Evolutionary conservation across 2,329 filamentous ascomycete genomes (phyloP), one percentile per base, ranked within the genome.

Genomic region (Colletotrichum sp.): DNA sequence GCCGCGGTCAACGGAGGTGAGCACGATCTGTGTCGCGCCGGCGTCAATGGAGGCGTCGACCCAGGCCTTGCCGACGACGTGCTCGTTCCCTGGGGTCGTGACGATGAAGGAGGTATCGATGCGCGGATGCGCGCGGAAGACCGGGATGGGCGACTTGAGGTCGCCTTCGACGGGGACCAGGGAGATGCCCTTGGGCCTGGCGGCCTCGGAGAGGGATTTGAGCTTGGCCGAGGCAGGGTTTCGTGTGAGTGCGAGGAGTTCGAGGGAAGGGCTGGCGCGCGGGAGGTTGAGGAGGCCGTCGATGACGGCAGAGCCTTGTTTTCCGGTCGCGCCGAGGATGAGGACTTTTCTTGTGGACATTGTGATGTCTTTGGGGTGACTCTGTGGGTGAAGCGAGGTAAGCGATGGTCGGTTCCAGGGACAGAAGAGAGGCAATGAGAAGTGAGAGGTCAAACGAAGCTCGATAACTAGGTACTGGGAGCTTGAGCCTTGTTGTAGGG

Each of bases 241-340:
- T 2, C 76, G 64, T 2, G 76, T 78, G 28, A 78, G 71, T 26
- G 76, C 76, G 34, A 78, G 76, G 30, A 78, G 74, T 24, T 76
- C 69, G 38, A 72, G 57, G 24, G 74, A 66, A 24, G 61, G 68
- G 18, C 34, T 13, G 43, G 48, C 67, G 21, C 36, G 34, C 8
- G 60, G 72, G 21, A 76, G 81, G 63, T 77, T 76, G 30, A 85
- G 68, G 13, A 78, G 71, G 34, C 71, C 82, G 26, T 85, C 75
- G 57, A 89, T 80, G 65, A 87, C 83, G 30, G 88, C 81, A 58
- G 83, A 81, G 76, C 88, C 88, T 64, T 87, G 88, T 72, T 86
- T 86, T n/a, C 89, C 88, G 48, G 82, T 87, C 67, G 83, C 88
- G 48, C 88, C 88, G 43, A 90, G 80, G 72, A 90, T 79, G 74